Conservation (phyloP, 2,329 filamentous ascomycete genomes). For the Colletotrichum salicis region DNA sequence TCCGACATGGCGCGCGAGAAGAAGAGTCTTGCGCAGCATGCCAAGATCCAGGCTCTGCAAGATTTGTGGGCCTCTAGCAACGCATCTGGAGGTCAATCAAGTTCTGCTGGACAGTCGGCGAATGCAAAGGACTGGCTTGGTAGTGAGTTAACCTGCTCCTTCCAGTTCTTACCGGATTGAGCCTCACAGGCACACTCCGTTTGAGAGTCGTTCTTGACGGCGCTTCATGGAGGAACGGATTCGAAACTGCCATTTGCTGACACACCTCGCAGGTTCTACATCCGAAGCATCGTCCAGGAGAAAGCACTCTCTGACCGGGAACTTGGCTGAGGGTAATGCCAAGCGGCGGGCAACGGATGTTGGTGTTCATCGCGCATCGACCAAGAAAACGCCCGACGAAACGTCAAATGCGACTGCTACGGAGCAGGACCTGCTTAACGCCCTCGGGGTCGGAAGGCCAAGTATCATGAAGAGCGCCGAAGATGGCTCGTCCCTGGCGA, state of each 20-base stretch:
- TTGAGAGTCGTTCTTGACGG: no score
- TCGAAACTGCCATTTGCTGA: no score
- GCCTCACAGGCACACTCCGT: background rate
- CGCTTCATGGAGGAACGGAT: no score
- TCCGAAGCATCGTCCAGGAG: background rate
- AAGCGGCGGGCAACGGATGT: constrained; percentile 14
- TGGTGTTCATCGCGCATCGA: background rate
- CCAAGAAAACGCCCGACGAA: background rate
- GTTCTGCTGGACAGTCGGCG: background rate
- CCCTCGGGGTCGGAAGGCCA: background rate
- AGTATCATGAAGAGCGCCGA: background rate
- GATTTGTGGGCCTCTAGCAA: constrained; percentile 42
- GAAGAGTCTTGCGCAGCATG: constrained; percentile 5
- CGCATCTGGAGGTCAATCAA: background rate
- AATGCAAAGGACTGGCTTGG: constrained; percentile 12
- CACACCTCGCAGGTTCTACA: no score
- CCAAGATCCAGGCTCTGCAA: constrained; percentile 44
- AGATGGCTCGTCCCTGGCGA: background rate
- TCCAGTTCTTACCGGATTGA: background rate
- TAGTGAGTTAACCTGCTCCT: background rate
- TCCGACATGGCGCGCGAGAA: constrained; percentile 1
- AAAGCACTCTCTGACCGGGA: constrained; percentile 8
- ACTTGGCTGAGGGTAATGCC: background rate
- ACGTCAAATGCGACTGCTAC: background rate
- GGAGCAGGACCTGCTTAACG: constrained; percentile 8